phyloP scores from a whole-genome alignment of 1,284 basidiomycete genomes.

The Neolentinus lepideus region DNA sequence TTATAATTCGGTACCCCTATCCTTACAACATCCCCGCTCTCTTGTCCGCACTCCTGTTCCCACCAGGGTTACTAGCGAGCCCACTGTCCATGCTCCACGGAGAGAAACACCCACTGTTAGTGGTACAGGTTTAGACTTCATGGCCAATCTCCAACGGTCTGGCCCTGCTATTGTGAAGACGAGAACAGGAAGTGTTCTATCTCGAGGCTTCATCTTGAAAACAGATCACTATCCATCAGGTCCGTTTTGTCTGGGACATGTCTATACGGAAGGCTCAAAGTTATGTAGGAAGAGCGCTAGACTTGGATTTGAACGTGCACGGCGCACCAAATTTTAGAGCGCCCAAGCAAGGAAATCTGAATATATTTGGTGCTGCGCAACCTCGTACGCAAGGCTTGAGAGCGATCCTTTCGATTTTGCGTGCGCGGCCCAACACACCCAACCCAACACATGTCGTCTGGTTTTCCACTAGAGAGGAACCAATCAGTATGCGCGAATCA shows the following conservation, averaged over 20 bases:
- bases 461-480: conserved; percentile 83
- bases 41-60: neutral
- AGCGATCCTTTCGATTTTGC: conserved; percentile 85
- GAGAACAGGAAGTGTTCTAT: conserved; percentile 81
- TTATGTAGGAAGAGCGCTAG: conserved; percentile 69
- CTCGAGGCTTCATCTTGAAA: conserved; percentile 88
- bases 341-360: conserved; percentile 67
- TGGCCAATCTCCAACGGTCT: conserved; percentile 52
- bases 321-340: conserved; percentile 96
- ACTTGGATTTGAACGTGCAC: conserved; percentile 87
- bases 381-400: conserved; percentile 91
- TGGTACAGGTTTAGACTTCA: conserved; percentile 41
- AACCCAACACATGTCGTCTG: conserved; percentile 71
- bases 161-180: conserved; percentile 80
- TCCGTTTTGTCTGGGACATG: conserved; percentile 17
- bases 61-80: neutral
- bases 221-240: conserved; percentile 90
- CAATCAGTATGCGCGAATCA: conserved; percentile 47
- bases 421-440: conserved; percentile 60
- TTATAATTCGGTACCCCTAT: neutral
- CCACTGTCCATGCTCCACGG: neutral
- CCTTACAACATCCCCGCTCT: neutral
- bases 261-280: conserved; percentile 1
- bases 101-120: neutral
- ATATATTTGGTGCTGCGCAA: conserved; percentile 92